Conservation (phyloP, 495 filamentous ascomycete genomes). For the Podospora pseudocomata region DNA sequence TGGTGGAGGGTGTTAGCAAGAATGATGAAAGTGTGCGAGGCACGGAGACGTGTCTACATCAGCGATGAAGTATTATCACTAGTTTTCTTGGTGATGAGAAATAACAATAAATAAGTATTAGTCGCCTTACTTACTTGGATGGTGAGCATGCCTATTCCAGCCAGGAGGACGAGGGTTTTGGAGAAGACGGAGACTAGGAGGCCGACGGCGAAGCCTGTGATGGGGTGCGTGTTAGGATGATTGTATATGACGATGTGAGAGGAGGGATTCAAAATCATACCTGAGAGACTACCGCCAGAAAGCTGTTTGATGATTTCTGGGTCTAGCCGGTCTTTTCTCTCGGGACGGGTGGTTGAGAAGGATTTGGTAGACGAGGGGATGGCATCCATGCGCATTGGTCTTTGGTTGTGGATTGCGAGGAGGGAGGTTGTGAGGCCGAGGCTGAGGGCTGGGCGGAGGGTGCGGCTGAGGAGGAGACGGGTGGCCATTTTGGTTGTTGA, state of each 20-base stretch:
- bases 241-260: background rate
- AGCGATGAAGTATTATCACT: too few species aligned
- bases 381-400: conserved; percentile 33
- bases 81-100: conserved; percentile 1
- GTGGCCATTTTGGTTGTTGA: conserved; percentile 17
- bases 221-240: background rate
- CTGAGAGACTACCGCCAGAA: conserved; percentile 64
- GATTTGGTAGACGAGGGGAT: background rate
- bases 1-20: conserved; percentile 30
- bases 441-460: conserved; percentile 20
- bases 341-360: background rate
- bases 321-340: conserved; percentile 40
- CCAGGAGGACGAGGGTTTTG: conserved; percentile 63
- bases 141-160: conserved; percentile 66
- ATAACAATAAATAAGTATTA: conserved; percentile 1
- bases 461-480: conserved; percentile 14
- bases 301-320: conserved; percentile 61
- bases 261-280: conserved; percentile 29
- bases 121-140: conserved; percentile 57
- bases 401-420: conserved; percentile 21
- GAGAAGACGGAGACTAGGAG: conserved; percentile 72
- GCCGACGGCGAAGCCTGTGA: conserved; percentile 61
- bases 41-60: too few species aligned
- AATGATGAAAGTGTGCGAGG: background rate
- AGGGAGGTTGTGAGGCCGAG: conserved; percentile 29